Percentiles rank a stretch among this genome's conserved stretches.
Conservation (phyloP, 2,329 filamentous ascomycete genomes). For the Sporothrix mexicana region DNA sequence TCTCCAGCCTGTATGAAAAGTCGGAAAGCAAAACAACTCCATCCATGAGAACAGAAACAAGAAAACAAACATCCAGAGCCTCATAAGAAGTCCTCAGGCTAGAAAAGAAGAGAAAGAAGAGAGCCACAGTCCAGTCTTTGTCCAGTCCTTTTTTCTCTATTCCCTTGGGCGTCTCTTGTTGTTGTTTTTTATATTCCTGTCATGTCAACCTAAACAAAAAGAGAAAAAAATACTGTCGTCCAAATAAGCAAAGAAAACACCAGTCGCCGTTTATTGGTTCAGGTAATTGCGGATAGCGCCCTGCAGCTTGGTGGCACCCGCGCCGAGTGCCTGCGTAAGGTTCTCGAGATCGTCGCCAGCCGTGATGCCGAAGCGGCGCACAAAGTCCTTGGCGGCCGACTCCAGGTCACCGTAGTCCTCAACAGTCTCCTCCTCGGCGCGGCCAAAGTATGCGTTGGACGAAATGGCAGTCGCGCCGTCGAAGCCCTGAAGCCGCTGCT, state of each 20-base stretch:
- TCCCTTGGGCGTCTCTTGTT: not conserved
- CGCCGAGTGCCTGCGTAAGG: constrained; percentile 78
- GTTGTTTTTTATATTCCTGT: not conserved
- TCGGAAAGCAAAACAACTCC: constrained; percentile 19
- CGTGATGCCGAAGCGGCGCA: constrained; percentile 92
- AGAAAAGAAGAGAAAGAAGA: not conserved
- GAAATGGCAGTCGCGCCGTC: constrained; percentile 92
- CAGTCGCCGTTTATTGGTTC: constrained; percentile 34
- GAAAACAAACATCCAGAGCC: not conserved
- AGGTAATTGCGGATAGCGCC: constrained; percentile 71
- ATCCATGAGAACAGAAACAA: not conserved
- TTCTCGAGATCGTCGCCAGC: constrained; percentile 96
- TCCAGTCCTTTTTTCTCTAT: constrained; percentile 5
- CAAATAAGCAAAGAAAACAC: not conserved
- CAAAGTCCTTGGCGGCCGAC: constrained; percentile 92
- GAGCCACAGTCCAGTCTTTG: not conserved
- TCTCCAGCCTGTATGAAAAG: constrained; percentile 22
- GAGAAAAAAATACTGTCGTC: not conserved
- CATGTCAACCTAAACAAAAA: constrained; percentile 17
- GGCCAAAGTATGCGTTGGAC: constrained; percentile 96
- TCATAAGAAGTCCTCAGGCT: not conserved
- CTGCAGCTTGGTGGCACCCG: constrained; percentile 84
- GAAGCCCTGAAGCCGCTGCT: constrained; percentile 85
- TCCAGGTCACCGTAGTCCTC: constrained; percentile 93
- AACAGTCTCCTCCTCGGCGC: constrained; percentile 73